Base-by-base conservation (phyloP, 2,329 filamentous ascomycete genomes). In the Lojkania enalia region DNA sequence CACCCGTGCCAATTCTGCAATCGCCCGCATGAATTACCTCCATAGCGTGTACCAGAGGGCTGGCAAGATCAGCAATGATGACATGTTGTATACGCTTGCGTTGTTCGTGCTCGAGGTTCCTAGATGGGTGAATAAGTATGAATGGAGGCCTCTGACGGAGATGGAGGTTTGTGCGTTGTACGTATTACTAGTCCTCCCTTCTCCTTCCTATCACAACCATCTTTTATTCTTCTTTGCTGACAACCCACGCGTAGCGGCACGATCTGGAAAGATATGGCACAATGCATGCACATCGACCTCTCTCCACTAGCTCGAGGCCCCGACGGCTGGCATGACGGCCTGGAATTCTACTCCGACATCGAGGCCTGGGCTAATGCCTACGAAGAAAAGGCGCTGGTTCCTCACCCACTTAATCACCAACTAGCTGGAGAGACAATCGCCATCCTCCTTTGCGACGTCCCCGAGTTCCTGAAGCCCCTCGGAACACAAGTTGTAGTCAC, bases 261-360 rank as follows among this genome's bases (percentile, higher is more conserved):
- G 0, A 82, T 87, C 58, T 90, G 86, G 86, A 87, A 87, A 66
- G 76, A 76, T 40, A 70, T 88, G 13, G 87, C 86, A 12, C 83
- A 89, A 55, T 80, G 81, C 40, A 86, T 90, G 81, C 77, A 75
- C 0, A 86, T 90, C 43, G 68, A 70, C 2, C 80, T 73, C 36
- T 66, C 69, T 2, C 60, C 50, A 1, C 66, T 83, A n/a, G 38
- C 41, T 7, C 73, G 73, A 0, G 76, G 72, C 4, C 52, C 55
- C 0, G 23, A 30, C 23, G 57, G 54, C 0, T 80, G 75, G 54
- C 59, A 63, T 3, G 76, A 80, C 52, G 77, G 79, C 1, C 55
- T 80, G 15, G 70, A 79, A 3, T 83, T 77, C 72, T 63, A 77
- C 3, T 71, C 80, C 2, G 77, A 80, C 39, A 54, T 83, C 1